Conservation (phyloP, 2,329 filamentous ascomycete species). For the Aspergillus quadrilineatus region DNA sequence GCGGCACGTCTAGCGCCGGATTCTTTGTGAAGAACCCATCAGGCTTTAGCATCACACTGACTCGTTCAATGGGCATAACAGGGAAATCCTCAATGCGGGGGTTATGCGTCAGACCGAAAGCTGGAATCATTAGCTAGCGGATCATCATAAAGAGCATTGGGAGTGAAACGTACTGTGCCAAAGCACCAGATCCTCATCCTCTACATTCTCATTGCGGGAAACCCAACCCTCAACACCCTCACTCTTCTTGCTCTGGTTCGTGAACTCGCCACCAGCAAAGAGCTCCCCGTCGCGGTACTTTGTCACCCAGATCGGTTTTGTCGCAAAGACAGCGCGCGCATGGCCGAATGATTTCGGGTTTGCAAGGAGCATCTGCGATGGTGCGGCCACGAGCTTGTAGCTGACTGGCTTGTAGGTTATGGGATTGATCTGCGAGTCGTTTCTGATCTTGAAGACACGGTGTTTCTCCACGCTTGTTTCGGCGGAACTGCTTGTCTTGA, state of each 20-base stretch:
- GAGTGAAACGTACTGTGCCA: constrained; percentile 37
- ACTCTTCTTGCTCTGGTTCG: constrained; percentile 53
- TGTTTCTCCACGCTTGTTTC: constrained; percentile 53
- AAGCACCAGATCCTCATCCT: constrained; percentile 47
- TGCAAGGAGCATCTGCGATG: constrained; percentile 53
- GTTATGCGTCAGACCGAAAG: constrained; percentile 61
- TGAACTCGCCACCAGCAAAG: constrained; percentile 54
- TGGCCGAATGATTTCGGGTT: constrained; percentile 45
- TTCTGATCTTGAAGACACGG: constrained; percentile 56
- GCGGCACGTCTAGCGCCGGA: constrained; percentile 49
- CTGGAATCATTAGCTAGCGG: constrained; percentile 14
- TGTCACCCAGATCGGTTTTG: constrained; percentile 57
- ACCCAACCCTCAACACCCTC: constrained; percentile 56
- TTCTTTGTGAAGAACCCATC: constrained; percentile 54
- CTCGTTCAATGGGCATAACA: constrained; percentile 62
- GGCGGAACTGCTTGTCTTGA: constrained; percentile 51
- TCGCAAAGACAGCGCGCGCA: constrained; percentile 51
- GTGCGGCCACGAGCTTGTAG: constrained; percentile 51
- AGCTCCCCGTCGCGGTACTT: constrained; percentile 54
- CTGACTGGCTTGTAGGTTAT: constrained; percentile 48
- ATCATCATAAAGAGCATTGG: neutral
- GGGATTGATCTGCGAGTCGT: constrained; percentile 47
- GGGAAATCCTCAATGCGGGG: constrained; percentile 66
- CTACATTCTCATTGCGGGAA: constrained; percentile 47
- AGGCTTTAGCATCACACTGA: constrained; percentile 49